phyloP scores from a whole-genome alignment of 2,329 filamentous ascomycete genomes.

The Paramyrothecium sp. region DNA sequence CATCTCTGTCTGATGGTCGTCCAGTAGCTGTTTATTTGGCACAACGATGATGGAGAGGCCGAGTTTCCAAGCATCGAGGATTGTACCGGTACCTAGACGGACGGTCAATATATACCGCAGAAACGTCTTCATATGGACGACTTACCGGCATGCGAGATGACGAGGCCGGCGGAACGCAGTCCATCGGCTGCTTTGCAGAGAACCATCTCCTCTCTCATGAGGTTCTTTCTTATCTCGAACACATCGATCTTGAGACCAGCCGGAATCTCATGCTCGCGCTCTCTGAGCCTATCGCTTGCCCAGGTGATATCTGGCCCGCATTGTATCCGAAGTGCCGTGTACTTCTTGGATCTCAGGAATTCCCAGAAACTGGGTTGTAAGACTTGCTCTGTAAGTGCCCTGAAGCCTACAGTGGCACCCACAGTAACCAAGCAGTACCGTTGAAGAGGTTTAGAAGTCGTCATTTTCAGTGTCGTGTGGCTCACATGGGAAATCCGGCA shows the following conservation, averaged over 20 bases:
- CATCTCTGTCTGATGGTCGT: conserved; percentile 90
- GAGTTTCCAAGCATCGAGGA: conserved; percentile 76
- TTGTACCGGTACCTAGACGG: conserved; percentile 76
- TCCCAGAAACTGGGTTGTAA: conserved; percentile 62
- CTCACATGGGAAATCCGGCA: too few species aligned
- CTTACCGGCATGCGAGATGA: conserved; percentile 87
- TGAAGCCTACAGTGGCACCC: conserved; percentile 86
- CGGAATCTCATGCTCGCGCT: conserved; percentile 20
- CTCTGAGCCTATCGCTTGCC: conserved; percentile 22
- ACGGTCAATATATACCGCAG: background rate
- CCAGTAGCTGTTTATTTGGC: conserved; percentile 76
- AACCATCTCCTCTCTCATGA: conserved; percentile 48
- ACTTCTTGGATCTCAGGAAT: conserved; percentile 57
- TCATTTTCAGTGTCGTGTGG: conserved; percentile 5
- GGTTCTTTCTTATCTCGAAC: conserved; percentile 30
- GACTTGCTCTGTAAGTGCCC: conserved; percentile 64
- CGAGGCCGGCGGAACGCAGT: conserved; percentile 60
- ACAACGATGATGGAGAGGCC: conserved; percentile 82
- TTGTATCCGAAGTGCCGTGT: conserved; percentile 74
- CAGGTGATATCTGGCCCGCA: conserved; percentile 66
- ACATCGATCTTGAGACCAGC: conserved; percentile 21
- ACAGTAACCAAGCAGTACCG: conserved; percentile 79
- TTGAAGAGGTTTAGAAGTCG: conserved; percentile 6
- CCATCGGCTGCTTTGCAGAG: conserved; percentile 47
- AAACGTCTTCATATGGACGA: conserved; percentile 5